These are phyloP conservation scores for Metarhizium robertsii DNA, from an alignment of 2,329 filamentous ascomycete species.

Conservation along the genomic window DNA sequence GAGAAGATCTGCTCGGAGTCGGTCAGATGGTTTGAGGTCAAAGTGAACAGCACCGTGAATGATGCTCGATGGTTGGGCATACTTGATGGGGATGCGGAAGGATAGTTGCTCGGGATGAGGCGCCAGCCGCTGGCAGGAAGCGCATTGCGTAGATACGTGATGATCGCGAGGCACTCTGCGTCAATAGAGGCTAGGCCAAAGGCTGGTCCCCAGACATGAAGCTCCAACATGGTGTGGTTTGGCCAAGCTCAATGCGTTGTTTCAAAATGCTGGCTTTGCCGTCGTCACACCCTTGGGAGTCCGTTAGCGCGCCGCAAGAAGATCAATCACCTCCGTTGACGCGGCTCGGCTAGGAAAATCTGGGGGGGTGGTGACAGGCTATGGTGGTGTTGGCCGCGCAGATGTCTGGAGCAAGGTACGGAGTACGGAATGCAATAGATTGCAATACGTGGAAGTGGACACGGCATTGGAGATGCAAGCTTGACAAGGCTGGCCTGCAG, in stretches of 20 bases:
- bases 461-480: not conserved
- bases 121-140: slow-evolving; percentile 54
- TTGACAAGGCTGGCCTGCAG: not conserved
- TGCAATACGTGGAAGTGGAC: too few relatives aligned
- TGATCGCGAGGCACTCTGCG: slow-evolving; percentile 75
- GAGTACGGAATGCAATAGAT: too few relatives aligned
- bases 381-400: not conserved
- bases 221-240: slow-evolving; percentile 36
- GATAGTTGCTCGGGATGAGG: slow-evolving; percentile 64
- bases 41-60: slow-evolving; percentile 1
- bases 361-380: not conserved
- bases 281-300: not conserved
- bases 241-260: not conserved
- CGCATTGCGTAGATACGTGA: slow-evolving; percentile 63
- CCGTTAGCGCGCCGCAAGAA: not conserved
- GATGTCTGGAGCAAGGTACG: too few relatives aligned
- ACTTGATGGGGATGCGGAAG: slow-evolving; percentile 62
- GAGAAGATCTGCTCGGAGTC: slow-evolving; percentile 35
- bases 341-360: not conserved
- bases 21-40: slow-evolving; percentile 10
- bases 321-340: not conserved
- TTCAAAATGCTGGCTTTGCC: not conserved
- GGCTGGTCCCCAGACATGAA: slow-evolving; percentile 85
- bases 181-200: slow-evolving; percentile 88
- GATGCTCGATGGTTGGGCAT: slow-evolving; percentile 20